Percentiles rank a stretch among this genome's conserved stretches.
Conservation (phyloP, 2,329 filamentous ascomycete species). For the Hypoxylon sp. region DNA sequence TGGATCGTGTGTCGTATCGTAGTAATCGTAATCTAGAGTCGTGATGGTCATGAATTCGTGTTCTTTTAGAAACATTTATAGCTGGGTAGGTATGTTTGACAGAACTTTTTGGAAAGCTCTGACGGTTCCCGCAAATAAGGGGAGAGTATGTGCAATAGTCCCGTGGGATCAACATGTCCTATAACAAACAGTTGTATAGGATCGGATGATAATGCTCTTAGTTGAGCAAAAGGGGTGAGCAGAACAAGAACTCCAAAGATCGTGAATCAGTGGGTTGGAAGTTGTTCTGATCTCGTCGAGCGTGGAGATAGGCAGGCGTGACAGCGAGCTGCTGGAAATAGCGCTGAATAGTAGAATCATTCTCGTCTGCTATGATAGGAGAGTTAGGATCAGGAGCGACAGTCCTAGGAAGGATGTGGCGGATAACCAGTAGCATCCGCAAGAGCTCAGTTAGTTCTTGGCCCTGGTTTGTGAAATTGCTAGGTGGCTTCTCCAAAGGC, state of each 20-base stretch:
- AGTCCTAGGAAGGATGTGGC: constrained; percentile 70
- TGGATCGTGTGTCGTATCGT: constrained; percentile 16
- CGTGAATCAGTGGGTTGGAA: constrained; percentile 65
- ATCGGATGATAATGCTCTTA: constrained; percentile 15
- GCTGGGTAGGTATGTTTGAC: constrained; percentile 6
- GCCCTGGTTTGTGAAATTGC: constrained; percentile 70
- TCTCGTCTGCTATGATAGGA: constrained; percentile 62
- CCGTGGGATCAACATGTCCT: constrained; percentile 2
- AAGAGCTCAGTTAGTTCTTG: constrained; percentile 70
- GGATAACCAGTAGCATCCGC: constrained; percentile 72
- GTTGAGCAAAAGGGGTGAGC: constrained; percentile 58
- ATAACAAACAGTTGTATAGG: constrained; percentile 34
- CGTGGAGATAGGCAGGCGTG: constrained; percentile 60
- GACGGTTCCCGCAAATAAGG: background rate
- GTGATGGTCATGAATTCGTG: constrained; percentile 1
- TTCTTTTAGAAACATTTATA: background rate
- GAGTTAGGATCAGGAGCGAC: constrained; percentile 60
- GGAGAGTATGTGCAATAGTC: constrained; percentile 7
- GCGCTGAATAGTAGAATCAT: constrained; percentile 60
- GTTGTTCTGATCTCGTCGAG: constrained; percentile 64
- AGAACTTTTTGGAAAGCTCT: background rate
- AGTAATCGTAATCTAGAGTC: background rate
- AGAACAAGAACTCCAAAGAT: constrained; percentile 62
- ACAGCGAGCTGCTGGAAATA: constrained; percentile 71
- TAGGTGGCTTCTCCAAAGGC: constrained; percentile 71